A percentile compares a stretch with the other conserved stretches of the same genome.
phyloP scores from a whole-genome alignment of 805 yeast species.

The Candida corydali region DNA sequence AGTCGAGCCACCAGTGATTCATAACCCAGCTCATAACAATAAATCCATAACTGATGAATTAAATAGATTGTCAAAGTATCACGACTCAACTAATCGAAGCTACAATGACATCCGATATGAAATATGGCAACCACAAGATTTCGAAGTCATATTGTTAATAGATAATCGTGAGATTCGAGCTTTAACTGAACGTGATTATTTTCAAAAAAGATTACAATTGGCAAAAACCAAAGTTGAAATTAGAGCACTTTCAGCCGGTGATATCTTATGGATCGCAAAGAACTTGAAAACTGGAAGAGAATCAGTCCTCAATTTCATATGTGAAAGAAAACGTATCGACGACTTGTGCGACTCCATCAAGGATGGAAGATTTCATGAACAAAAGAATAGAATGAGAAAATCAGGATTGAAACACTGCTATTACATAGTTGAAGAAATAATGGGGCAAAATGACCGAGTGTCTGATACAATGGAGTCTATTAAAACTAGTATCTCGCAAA shows the following conservation, averaged over 20 bases:
- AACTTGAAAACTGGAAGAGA: conserved; percentile 53
- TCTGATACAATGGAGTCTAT: conserved; percentile 58
- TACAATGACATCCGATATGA: conserved; percentile 31
- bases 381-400: conserved; percentile 68
- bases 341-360: conserved; percentile 78
- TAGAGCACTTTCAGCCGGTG: conserved; percentile 73
- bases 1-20: neutral
- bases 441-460: conserved; percentile 28
- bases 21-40: conserved; percentile 4
- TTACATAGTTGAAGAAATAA: conserved; percentile 72
- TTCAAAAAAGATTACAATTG: conserved; percentile 48
- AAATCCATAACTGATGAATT: conserved; percentile 1
- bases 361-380: conserved; percentile 89
- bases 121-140: conserved; percentile 62
- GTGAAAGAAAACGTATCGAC: conserved; percentile 86
- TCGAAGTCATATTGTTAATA: conserved; percentile 55
- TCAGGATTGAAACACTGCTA: conserved; percentile 65
- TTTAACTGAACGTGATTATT: conserved; percentile 63
- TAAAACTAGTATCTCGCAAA: conserved; percentile 70
- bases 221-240: conserved; percentile 50
- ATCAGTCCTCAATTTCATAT: conserved; percentile 73
- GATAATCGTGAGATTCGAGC: conserved; percentile 85
- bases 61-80: neutral
- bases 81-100: conserved; percentile 11
- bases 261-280: conserved; percentile 83